Conservation (phyloP, 352 stramenopile species). For the Saprolegnia diclina region DNA sequence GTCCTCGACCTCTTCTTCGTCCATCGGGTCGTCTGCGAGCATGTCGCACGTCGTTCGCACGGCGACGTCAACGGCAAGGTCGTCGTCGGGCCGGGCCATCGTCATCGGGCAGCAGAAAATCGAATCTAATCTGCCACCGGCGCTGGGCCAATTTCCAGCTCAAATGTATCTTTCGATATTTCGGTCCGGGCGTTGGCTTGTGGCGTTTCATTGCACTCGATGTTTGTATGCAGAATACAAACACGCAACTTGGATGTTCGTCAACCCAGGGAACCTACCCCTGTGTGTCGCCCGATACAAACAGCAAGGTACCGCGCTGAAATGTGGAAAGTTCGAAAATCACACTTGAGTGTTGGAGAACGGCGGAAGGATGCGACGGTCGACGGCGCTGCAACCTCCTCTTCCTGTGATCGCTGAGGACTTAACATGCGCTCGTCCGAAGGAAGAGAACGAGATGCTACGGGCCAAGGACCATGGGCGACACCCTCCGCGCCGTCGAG, state of each 20-base stretch:
- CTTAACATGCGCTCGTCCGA: not conserved
- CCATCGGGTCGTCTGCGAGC: no score
- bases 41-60: no score
- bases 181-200: not conserved
- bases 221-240: not conserved
- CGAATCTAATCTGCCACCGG: not conserved
- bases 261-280: not conserved
- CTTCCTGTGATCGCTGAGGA: not conserved
- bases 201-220: not conserved
- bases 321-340: constrained; percentile 2
- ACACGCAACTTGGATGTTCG: not conserved
- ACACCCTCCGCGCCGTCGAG: no score
- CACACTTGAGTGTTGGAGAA: not conserved
- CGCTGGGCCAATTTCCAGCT: constrained; percentile 16
- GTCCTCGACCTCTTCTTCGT: not conserved
- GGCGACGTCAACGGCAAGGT: no score
- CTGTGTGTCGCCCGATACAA: not conserved
- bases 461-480: no score
- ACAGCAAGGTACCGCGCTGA: not conserved
- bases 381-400: not conserved
- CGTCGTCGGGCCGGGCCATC: not conserved
- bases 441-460: no score
- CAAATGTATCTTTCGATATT: constrained; percentile 2
- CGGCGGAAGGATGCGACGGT: not conserved
- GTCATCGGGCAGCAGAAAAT: not conserved